Evolutionary conservation across 257 asterid genomes (phyloP).

Genomic region (Forsythia viridissima): DNA sequence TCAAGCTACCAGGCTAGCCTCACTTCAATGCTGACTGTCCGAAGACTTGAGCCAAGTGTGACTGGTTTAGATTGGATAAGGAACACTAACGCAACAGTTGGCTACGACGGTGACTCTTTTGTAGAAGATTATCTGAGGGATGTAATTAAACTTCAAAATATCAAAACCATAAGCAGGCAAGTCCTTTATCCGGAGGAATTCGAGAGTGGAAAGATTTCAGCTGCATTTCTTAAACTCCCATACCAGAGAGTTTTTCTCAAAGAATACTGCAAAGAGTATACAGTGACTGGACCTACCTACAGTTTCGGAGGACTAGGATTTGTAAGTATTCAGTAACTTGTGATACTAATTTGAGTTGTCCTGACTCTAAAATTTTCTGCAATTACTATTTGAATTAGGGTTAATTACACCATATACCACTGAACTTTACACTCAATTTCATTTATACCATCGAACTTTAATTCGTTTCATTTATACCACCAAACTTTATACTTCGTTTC

Average conservation of each 20-base stretch:
- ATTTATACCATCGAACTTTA: too few species aligned
- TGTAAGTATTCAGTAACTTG: not conserved
- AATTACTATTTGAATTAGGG: too few species aligned
- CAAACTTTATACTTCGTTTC: too few species aligned
- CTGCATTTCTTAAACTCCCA: conserved; percentile 42
- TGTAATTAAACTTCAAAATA: conserved; percentile 23
- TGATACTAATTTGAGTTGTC: not conserved
- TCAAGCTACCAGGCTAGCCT: conserved; percentile 38
- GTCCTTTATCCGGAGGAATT: conserved; percentile 26
- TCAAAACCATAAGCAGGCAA: conserved; percentile 19
- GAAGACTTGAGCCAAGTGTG: conserved; percentile 33
- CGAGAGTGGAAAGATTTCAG: conserved; percentile 27
- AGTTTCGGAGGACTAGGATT: conserved; percentile 2
- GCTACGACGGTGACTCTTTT: conserved; percentile 44
- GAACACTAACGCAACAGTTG: conserved; percentile 35
- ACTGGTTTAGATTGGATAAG: conserved; percentile 24
- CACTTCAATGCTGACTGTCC: conserved; percentile 39
- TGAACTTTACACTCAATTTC: too few species aligned
- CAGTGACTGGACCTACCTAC: conserved; percentile 30
- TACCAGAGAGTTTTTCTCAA: conserved; percentile 38
- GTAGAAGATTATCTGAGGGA: conserved; percentile 31
- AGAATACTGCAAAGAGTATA: conserved; percentile 33
- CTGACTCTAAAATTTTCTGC: too few species aligned
- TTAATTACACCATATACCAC: too few species aligned
- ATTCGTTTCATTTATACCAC: too few species aligned